Base-by-base conservation (phyloP, 495 filamentous ascomycete genomes). In the Geopyxis carbonaria region DNA sequence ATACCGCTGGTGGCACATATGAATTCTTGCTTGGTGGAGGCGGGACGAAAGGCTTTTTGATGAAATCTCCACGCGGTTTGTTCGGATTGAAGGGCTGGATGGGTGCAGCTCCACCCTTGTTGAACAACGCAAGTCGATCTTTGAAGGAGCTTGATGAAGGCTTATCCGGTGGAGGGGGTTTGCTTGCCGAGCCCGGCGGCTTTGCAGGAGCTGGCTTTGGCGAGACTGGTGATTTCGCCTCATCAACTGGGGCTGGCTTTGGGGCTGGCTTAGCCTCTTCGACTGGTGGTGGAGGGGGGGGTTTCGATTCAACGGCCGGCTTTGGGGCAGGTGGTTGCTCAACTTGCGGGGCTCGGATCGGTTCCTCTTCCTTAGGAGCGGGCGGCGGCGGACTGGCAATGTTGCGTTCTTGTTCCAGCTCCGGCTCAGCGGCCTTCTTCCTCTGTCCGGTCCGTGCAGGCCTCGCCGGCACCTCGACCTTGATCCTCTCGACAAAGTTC, bases 1-100 rank as follows among this genome's bases (percentile, higher is more conserved):
- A 65, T 15, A 67, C 64, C 28, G 75, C 72, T 4, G 76, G 74
- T 24, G 89, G 78, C 1, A 95, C 70, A 50, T 83, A 97, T 2
- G 91, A 77, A 66, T 94, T 77, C 46, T 85, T 80, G 58, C 83
- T 92, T 5, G 89, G 89, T 37, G 89, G 89, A 22, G 91, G 84
- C 1, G 89, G 78, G 42, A 97, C 89, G 50, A 94, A 97, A n/a
- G 89, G 84, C 59, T 95, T 95, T 66, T 91, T 94, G 57, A 95
- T 73, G 48, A 95, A 95, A 42, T 69, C 68, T 34, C 64, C 63
- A 8, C 69, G 66, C 31, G 70, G 65, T 19, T 71, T 64, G 31
- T 65, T 55, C 9, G 84, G 82, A 50, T 93, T 92, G 58, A 84
- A 83, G 2, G 91, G 89, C 3, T 83, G 72, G 40, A 89, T 60